Evolutionary conservation across 306 rosid genomes (phyloP).

Genomic region (Macrotyloma uniflorum): DNA sequence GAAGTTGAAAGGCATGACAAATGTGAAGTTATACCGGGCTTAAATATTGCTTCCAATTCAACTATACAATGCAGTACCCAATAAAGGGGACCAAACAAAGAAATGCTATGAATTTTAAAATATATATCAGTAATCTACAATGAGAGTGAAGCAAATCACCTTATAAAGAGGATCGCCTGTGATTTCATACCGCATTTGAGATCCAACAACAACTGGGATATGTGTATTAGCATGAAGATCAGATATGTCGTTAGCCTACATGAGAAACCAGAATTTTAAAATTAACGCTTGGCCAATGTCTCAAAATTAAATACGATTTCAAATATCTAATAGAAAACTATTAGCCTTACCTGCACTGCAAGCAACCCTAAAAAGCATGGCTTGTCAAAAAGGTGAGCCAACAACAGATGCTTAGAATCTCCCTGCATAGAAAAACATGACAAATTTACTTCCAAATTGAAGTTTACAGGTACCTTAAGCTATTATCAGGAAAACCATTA

Average conservation of each 20-base stretch:
- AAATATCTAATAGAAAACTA: neutral
- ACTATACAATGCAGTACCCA: slow-evolving; percentile 12
- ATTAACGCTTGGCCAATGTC: neutral
- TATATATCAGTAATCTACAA: slow-evolving; percentile 10
- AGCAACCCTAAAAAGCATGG: slow-evolving; percentile 89
- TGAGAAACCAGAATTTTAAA: slow-evolving; percentile 17
- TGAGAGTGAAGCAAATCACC: slow-evolving; percentile 49
- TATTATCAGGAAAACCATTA: neutral
- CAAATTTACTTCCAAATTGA: slow-evolving; percentile 24
- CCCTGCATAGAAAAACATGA: slow-evolving; percentile 50
- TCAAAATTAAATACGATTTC: slow-evolving; percentile 1
- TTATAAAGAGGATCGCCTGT: slow-evolving; percentile 86
- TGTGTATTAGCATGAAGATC: slow-evolving; percentile 84
- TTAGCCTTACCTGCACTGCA: slow-evolving; percentile 72
- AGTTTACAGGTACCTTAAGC: slow-evolving; percentile 1
- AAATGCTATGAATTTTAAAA: neutral
- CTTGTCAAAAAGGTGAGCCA: slow-evolving; percentile 93
- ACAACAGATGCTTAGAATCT: slow-evolving; percentile 66
- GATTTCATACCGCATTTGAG: slow-evolving; percentile 88
- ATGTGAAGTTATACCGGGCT: neutral
- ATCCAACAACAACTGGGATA: slow-evolving; percentile 84
- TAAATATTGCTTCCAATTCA: neutral
- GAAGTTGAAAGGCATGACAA: slow-evolving; percentile 20
- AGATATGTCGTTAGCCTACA: slow-evolving; percentile 77
- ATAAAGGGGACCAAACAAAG: neutral